phyloP scores from a whole-genome alignment of 208 protist genomes.

The Crithidia sp. region DNA sequence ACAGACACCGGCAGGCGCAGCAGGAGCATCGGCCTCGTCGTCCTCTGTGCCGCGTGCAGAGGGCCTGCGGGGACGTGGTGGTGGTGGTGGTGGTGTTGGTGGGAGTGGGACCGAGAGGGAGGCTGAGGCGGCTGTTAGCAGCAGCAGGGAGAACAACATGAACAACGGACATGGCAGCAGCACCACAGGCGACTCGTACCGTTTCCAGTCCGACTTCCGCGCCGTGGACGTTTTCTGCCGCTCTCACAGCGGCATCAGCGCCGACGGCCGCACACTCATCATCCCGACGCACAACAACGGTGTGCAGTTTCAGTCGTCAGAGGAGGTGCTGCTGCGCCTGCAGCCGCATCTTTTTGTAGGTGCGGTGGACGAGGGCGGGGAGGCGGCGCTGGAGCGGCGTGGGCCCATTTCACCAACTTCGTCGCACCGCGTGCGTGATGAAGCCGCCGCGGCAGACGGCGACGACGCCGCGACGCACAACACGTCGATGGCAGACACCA shows the following conservation, averaged over 20 bases:
- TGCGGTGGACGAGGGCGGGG: constrained; percentile 24
- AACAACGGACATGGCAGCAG: background rate
- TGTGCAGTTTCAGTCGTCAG: constrained; percentile 48
- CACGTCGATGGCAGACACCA: no score
- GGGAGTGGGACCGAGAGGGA: no score
- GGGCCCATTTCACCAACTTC: background rate
- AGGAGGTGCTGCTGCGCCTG: constrained; percentile 58
- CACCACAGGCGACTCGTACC: constrained; percentile 27
- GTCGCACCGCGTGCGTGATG: background rate
- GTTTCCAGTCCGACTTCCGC: constrained; percentile 62
- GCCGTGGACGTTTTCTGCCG: constrained; percentile 68
- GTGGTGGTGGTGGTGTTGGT: no score
- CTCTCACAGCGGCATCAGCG: constrained; percentile 59
- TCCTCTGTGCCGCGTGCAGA: background rate
- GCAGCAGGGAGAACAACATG: no score
- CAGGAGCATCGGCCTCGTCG: background rate
- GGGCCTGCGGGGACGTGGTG: background rate
- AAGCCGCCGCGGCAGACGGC: background rate
- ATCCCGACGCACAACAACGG: constrained; percentile 65
- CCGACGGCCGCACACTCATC: constrained; percentile 65
- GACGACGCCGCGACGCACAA: background rate
- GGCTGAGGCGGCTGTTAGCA: no score
- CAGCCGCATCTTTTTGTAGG: constrained; percentile 24
- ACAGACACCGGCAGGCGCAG: no score
- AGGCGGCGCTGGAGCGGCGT: constrained; percentile 3